Evolutionary conservation across 2,329 filamentous ascomycete genomes (phyloP), one percentile per base, ranked within the genome.

Genomic region (Ceratocystis lukuohia): DNA sequence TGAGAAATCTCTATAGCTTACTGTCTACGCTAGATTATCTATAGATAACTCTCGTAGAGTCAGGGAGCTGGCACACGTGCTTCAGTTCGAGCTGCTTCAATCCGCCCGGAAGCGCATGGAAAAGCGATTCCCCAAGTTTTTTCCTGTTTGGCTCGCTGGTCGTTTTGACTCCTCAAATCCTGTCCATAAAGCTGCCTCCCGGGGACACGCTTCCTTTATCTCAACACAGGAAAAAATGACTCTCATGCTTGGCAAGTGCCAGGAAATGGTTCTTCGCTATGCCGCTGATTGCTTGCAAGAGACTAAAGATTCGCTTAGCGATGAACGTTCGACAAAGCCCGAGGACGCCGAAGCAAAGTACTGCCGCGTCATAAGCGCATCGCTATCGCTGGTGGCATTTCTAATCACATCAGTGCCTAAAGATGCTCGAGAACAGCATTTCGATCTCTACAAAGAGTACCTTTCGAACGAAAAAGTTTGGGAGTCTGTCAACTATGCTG

Each of bases 271-370:
- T 53, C 78, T 97, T 67, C 85, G 91, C 62, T 96, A 91, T 75
- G 90, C 91, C 67, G 84, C 83, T 66, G 85, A 90, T 72, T 90
- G 91, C 4, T 83, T 94, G 53, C 84, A 87, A 65, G 94, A 99
- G 75, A 93, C 88, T 0, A 76, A 87, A 2, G 82, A 87, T 45
- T 95, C 90, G 0, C 78, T 99, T 45, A 97, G 92, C 73, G 94
- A 99, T 73, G 89, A 95, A 75, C 83, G 93, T 28, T 90, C 86
- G 0, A 89, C 91, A 2, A 94, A 85, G 68, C 77, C 83, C 7
- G 93, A 97, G 70, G 94, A 99, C 73, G 86, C 91, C 3, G 84
- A 91, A 70, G 84, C 88, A 20, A 96, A 96, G 71, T 94, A 95
- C 76, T 84, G 86, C 68, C 83, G 94, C 61, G 91, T 96, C 3